phyloP scores from a whole-genome alignment of 257 asterid species.

The Scutellaria minor region DNA sequence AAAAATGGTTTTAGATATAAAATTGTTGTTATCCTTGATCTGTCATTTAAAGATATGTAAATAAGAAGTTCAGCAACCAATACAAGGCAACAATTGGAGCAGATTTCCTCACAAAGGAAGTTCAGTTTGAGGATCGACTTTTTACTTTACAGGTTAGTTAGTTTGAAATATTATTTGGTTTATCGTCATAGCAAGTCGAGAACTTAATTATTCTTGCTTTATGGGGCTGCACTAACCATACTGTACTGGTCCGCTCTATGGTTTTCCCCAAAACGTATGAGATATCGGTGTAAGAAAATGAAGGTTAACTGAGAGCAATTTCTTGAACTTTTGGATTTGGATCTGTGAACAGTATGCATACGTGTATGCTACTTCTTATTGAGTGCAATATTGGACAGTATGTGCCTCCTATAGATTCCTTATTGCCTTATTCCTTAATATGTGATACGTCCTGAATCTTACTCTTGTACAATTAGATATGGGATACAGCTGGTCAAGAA shows the following conservation, averaged over 20 bases:
- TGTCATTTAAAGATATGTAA: slow-evolving; percentile 77
- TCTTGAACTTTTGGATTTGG: slow-evolving; percentile 22
- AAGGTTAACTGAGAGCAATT: slow-evolving; percentile 6
- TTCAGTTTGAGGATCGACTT: slow-evolving; percentile 93
- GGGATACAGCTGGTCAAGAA: slow-evolving; percentile 99
- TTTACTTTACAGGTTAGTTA: slow-evolving; percentile 87
- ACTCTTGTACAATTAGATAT: slow-evolving; percentile 55
- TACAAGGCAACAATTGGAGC: slow-evolving; percentile 99
- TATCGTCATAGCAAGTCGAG: not conserved
- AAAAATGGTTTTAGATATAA: slow-evolving; percentile 20
- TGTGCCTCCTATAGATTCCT: not conserved
- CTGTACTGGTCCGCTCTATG: too few species aligned
- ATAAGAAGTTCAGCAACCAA: slow-evolving; percentile 97
- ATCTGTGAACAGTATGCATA: not conserved
- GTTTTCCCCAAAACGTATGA: too few species aligned
- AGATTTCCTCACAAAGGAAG: slow-evolving; percentile 97
- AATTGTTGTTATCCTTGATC: slow-evolving; percentile 50
- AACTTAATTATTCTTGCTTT: not conserved
- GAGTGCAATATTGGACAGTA: not conserved
- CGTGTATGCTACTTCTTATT: too few species aligned
- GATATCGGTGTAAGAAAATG: not conserved
- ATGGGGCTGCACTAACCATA: too few species aligned
- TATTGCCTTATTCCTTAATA: not conserved
- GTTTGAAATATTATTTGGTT: slow-evolving; percentile 9
- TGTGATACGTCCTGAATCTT: slow-evolving; percentile 15